Percentiles rank a stretch among this genome's conserved stretches.
phyloP scores from a whole-genome alignment of 148 eudicot species.

The Camellia granthamiana region DNA sequence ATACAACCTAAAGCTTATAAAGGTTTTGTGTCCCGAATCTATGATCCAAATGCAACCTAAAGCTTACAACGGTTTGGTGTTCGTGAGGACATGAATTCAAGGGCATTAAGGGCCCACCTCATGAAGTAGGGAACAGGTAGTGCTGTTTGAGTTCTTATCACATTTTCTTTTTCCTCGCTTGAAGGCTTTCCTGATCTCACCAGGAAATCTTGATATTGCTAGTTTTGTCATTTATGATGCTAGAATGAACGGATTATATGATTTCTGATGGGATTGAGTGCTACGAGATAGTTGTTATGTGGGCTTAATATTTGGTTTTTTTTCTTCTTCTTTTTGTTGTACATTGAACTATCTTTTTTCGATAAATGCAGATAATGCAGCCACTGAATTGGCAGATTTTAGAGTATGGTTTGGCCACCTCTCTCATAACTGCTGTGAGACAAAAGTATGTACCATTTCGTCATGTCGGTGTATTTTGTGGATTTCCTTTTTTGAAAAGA shows the following conservation, averaged over 20 bases:
- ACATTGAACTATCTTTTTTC: background rate
- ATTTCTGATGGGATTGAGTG: background rate
- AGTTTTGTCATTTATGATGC: background rate
- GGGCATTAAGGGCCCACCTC: background rate
- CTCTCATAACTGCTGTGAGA: conserved; percentile 36
- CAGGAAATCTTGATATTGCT: background rate
- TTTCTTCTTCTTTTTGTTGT: background rate
- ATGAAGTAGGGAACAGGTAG: background rate
- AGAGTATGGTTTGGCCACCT: conserved; percentile 54
- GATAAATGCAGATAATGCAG: conserved; percentile 44
- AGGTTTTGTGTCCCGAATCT: too few relatives aligned
- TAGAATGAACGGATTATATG: background rate
- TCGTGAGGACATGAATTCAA: background rate
- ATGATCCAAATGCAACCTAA: background rate
- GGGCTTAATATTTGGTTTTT: background rate
- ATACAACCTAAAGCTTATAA: too few relatives aligned
- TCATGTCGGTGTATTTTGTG: background rate
- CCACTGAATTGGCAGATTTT: conserved; percentile 52
- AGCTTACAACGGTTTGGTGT: background rate
- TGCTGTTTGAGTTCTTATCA: background rate
- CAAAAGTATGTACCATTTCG: conserved; percentile 31
- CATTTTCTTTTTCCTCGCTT: background rate
- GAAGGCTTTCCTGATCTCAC: too few relatives aligned
- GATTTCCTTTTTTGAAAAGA: background rate
- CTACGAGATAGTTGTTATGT: background rate